Evolutionary conservation across 495 filamentous ascomycete genomes (phyloP).

Genomic region (Barbatosphaeria neglecta): DNA sequence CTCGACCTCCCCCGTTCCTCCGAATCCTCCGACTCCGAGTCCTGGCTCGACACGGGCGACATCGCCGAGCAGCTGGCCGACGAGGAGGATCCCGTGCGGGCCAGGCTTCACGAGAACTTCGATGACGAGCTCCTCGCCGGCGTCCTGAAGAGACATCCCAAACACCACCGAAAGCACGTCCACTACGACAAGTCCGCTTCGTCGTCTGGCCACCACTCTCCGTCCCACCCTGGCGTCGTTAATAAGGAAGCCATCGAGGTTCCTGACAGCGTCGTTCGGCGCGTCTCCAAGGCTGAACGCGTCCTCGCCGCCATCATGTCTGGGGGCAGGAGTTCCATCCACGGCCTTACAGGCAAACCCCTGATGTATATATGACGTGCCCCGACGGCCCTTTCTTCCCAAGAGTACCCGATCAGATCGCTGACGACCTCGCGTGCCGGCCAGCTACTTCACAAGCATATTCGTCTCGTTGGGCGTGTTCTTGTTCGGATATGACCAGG

Average conservation of each 20-base stretch:
- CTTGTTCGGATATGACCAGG: conserved; percentile 97
- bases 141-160: conserved; percentile 27
- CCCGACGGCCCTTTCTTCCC: conserved; percentile 21
- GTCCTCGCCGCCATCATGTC: conserved; percentile 75
- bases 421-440: neutral
- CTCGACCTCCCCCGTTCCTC: conserved; percentile 7
- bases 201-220: conserved; percentile 8
- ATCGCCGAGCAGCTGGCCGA: conserved; percentile 79
- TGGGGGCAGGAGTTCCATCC: conserved; percentile 56
- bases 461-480: conserved; percentile 98
- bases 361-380: conserved; percentile 69
- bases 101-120: conserved; percentile 49
- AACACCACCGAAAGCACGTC: conserved; percentile 31
- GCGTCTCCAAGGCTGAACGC: conserved; percentile 51
- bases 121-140: conserved; percentile 45
- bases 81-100: conserved; percentile 65
- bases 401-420: neutral
- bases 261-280: conserved; percentile 53
- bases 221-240: conserved; percentile 31
- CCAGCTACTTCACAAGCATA: conserved; percentile 90
- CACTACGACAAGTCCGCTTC: conserved; percentile 26
- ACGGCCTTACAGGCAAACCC: conserved; percentile 92
- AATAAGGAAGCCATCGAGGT: conserved; percentile 76
- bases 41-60: conserved; percentile 87
- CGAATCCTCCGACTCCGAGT: conserved; percentile 51